Evolutionary conservation across 768 basidiomycete species (phyloP).

Genomic region (Daedalea quercina): DNA sequence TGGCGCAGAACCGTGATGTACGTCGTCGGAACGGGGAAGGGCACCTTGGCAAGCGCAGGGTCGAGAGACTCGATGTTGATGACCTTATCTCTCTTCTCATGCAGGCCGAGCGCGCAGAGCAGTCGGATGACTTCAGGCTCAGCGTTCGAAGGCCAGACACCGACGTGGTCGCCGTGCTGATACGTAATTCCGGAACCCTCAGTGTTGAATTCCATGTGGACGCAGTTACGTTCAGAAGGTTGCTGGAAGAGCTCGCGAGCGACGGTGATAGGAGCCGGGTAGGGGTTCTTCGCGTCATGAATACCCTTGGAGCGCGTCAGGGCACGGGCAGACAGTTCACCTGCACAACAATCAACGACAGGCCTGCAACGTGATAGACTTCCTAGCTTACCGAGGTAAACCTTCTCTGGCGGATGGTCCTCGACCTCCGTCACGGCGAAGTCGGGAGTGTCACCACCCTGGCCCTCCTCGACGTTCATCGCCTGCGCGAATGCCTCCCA

Average conservation of each 20-base stretch:
- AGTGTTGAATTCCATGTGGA: conserved; percentile 90
- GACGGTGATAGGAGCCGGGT: conserved; percentile 70
- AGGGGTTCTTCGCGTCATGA: conserved; percentile 98
- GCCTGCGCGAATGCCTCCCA: conserved; percentile 83
- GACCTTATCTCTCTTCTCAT: conserved; percentile 71
- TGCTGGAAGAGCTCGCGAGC: conserved; percentile 80
- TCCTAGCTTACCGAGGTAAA: conserved; percentile 89
- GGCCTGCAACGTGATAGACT: conserved; percentile 16
- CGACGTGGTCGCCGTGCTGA: conserved; percentile 97
- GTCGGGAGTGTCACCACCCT: conserved; percentile 91
- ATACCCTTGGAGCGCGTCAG: conserved; percentile 92
- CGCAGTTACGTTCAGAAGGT: conserved; percentile 79
- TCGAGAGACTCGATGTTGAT: conserved; percentile 96
- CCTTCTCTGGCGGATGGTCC: conserved; percentile 74
- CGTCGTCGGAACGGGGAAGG: conserved; percentile 96
- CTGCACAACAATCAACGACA: conserved; percentile 29
- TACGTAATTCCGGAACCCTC: conserved; percentile 97
- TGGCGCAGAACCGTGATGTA: conserved; percentile 90
- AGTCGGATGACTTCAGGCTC: conserved; percentile 88
- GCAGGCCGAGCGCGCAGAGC: conserved; percentile 78
- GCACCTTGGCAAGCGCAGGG: conserved; percentile 95
- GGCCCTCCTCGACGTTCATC: conserved; percentile 91
- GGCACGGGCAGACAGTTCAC: conserved; percentile 93
- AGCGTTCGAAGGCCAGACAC: conserved; percentile 94
- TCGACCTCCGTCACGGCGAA: conserved; percentile 85